Evolutionary conservation across 1,139 yeast genomes (phyloP).

Genomic region (Lodderomyces theae): DNA sequence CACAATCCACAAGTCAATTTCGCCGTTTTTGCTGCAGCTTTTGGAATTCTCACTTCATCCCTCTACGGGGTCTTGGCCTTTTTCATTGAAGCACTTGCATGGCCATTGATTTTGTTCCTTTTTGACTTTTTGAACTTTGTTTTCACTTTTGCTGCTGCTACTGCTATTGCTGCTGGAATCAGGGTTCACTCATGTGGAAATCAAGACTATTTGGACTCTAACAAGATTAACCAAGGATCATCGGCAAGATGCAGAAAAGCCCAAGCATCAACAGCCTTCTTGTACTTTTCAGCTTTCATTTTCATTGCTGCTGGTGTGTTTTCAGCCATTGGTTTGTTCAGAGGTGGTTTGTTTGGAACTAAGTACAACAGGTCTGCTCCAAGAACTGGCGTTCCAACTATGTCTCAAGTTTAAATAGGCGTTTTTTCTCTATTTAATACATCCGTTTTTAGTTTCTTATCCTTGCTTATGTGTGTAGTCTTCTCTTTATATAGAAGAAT

Average conservation of each 20-base stretch:
- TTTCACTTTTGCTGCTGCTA: slow-evolving; percentile 91
- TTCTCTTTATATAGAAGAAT: too few species aligned
- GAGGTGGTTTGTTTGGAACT: slow-evolving; percentile 75
- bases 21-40: slow-evolving; percentile 82
- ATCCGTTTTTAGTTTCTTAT: too few species aligned
- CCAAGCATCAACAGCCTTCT: slow-evolving; percentile 88
- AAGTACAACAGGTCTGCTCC: slow-evolving; percentile 40
- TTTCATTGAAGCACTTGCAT: slow-evolving; percentile 75
- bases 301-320: slow-evolving; percentile 67
- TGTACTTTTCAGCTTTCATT: slow-evolving; percentile 79
- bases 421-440: too few species aligned
- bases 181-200: slow-evolving; percentile 83
- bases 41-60: slow-evolving; percentile 76
- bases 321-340: slow-evolving; percentile 54
- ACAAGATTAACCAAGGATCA: slow-evolving; percentile 73
- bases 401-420: slow-evolving; percentile 73
- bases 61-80: slow-evolving; percentile 78
- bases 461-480: too few species aligned
- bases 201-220: slow-evolving; percentile 56
- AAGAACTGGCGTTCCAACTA: slow-evolving; percentile 84
- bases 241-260: slow-evolving; percentile 89
- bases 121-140: slow-evolving; percentile 86
- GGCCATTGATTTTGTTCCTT: slow-evolving; percentile 73
- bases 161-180: slow-evolving; percentile 89
- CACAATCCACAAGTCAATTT: slow-evolving; percentile 84